A percentile compares a stretch with the other conserved stretches of the same genome.
These are phyloP conservation scores for Plasmodium cynomolgi DNA, from an alignment of 169 alveolate species.

Conservation along the genomic window DNA sequence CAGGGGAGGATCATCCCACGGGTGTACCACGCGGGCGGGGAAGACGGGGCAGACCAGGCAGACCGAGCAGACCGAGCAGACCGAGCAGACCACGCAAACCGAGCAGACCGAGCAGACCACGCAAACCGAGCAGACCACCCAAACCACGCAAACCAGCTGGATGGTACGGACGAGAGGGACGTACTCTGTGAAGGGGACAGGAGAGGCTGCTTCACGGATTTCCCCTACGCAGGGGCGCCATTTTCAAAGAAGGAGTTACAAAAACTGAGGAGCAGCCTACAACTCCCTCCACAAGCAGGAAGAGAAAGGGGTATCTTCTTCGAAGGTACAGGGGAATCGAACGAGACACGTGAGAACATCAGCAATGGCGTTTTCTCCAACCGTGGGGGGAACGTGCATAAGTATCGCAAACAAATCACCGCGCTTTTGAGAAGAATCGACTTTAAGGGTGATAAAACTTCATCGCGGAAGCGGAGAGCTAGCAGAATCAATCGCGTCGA, in stretches of 20 bases:
- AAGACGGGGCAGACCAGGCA: no score
- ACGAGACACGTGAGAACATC: background rate
- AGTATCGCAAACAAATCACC: constrained; percentile 14
- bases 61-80: no score
- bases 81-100: no score
- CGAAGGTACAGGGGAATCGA: background rate
- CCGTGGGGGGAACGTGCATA: background rate
- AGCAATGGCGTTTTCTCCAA: background rate
- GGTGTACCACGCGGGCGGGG: background rate
- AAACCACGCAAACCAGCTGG: background rate
- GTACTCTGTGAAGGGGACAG: background rate
- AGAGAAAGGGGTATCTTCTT: background rate
- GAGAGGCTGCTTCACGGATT: background rate
- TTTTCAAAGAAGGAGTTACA: constrained; percentile 3
- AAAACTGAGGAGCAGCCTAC: background rate
- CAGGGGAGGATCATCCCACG: background rate
- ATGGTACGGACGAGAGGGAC: background rate
- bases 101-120: no score
- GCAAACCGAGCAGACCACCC: no score
- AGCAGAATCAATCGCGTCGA: background rate
- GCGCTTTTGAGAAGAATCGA: constrained; percentile 12
- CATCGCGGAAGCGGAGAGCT: background rate
- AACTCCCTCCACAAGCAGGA: background rate
- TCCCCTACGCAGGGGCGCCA: background rate
- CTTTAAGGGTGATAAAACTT: background rate